Conservation (phyloP, 139 green algal genomes). For the Chlorella sp. region DNA sequence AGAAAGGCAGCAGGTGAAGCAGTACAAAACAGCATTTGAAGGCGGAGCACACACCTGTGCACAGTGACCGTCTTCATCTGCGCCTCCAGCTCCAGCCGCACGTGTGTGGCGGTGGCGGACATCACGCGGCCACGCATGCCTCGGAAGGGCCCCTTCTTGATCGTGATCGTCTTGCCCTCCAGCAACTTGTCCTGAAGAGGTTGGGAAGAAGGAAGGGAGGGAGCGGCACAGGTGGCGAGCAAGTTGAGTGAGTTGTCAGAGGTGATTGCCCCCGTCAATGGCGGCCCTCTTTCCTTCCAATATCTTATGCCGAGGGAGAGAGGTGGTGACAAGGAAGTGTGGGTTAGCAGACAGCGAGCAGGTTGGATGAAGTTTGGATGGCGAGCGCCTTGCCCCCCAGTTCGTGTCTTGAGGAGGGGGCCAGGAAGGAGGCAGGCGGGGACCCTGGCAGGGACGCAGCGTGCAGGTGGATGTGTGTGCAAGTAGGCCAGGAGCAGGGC, state of each 20-base stretch:
- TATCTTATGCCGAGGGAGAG: too few species aligned
- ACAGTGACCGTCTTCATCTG: slow-evolving; percentile 86
- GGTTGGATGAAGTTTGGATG: too few species aligned
- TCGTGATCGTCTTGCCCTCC: slow-evolving; percentile 59
- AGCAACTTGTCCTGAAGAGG: slow-evolving; percentile 55
- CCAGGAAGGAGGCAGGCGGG: too few species aligned
- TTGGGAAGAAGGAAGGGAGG: too few species aligned
- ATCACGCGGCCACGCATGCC: slow-evolving; percentile 87
- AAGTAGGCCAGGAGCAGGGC: not conserved
- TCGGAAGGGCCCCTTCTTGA: slow-evolving; percentile 75
- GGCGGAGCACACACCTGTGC: not conserved
- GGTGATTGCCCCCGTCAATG: too few species aligned
- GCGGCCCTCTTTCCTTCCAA: too few species aligned
- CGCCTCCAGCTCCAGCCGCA: slow-evolving; percentile 90
- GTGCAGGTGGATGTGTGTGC: not conserved
- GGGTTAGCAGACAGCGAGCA: too few species aligned
- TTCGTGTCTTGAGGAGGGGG: not conserved
- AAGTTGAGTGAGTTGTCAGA: too few species aligned
- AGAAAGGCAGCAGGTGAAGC: not conserved
- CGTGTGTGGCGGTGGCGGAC: slow-evolving; percentile 81
- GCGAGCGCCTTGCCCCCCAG: too few species aligned
- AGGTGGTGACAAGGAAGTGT: too few species aligned
- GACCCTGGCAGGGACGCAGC: not conserved
- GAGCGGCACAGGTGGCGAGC: too few species aligned
- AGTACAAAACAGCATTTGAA: not conserved